Evolutionary conservation across 768 basidiomycete genomes (phyloP).

Genomic region (Termitomyces sp.): DNA sequence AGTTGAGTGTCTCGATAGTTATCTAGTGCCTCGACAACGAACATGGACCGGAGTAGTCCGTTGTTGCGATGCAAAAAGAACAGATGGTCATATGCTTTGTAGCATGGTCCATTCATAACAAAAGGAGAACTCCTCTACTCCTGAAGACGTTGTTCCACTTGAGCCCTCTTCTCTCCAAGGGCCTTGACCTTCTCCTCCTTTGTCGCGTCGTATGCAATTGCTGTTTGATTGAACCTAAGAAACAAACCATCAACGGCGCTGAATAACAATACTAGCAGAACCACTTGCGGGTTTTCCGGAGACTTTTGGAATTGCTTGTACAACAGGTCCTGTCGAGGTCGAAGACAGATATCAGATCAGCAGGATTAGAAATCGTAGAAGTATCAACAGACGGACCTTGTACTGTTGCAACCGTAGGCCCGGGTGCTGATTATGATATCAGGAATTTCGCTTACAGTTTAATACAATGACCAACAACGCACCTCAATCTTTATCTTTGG

Average conservation of each 20-base stretch:
- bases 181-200: constrained; percentile 84
- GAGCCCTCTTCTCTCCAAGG: constrained; percentile 60
- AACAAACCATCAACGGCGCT: not conserved
- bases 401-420: constrained; percentile 91
- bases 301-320: constrained; percentile 97
- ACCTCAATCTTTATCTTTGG: constrained; percentile 76
- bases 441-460: not conserved
- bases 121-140: constrained; percentile 18
- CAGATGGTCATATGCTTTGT: not conserved
- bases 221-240: constrained; percentile 76
- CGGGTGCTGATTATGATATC: constrained; percentile 55
- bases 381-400: constrained; percentile 37
- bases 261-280: not conserved
- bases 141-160: constrained; percentile 63
- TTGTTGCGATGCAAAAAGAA: not conserved
- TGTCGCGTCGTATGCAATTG: constrained; percentile 75
- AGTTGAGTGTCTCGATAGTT: not conserved
- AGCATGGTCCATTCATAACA: not conserved
- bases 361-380: not conserved
- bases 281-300: constrained; percentile 85
- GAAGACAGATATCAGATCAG: constrained; percentile 4
- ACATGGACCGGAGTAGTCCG: not conserved
- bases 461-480: constrained; percentile 14
- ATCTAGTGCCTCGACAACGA: constrained; percentile 1
- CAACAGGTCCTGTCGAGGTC: constrained; percentile 66